Percentiles rank a stretch among this genome's conserved stretches.
phyloP scores from a whole-genome alignment of 2,329 filamentous ascomycete species.

The Fusarium nisikadoi region DNA sequence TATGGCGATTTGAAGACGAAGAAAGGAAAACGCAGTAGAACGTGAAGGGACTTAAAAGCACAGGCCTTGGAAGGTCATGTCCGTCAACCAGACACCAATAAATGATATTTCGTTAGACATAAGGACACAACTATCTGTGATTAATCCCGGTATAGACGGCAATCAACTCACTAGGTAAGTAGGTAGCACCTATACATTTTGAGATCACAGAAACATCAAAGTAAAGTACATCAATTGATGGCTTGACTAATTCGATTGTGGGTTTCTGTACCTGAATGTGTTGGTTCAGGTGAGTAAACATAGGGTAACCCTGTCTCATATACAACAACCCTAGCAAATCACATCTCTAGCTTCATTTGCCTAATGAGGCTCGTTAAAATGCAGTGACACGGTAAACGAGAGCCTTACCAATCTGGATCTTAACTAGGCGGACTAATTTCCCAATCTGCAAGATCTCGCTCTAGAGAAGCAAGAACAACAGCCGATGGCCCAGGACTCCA shows the following conservation, averaged over 20 bases:
- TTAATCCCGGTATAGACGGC: not conserved
- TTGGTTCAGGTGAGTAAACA: not conserved
- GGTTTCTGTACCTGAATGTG: not conserved
- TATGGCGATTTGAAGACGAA: rapidly evolving
- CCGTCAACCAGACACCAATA: not conserved
- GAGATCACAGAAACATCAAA: not conserved
- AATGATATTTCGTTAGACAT: not conserved
- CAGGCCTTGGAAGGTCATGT: not conserved
- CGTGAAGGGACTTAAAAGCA: rapidly evolving
- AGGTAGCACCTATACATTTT: not conserved
- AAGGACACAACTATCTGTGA: rapidly evolving
- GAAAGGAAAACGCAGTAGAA: not conserved
- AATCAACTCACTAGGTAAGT: too few species aligned
- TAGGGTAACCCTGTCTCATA: conserved; percentile 1
- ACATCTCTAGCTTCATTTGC: not conserved
- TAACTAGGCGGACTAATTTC: conserved; percentile 10
- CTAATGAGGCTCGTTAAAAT: conserved; percentile 3
- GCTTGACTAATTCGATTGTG: not conserved
- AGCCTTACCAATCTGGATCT: not conserved
- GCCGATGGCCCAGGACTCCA: not conserved
- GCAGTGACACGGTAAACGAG: not conserved
- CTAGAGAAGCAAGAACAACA: not conserved
- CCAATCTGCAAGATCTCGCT: conserved; percentile 5
- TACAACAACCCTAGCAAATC: not conserved
- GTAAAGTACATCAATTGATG: not conserved